These are phyloP conservation scores for Lojkania enalia DNA, from an alignment of 2,329 filamentous ascomycete species.

Conservation along the genomic window DNA sequence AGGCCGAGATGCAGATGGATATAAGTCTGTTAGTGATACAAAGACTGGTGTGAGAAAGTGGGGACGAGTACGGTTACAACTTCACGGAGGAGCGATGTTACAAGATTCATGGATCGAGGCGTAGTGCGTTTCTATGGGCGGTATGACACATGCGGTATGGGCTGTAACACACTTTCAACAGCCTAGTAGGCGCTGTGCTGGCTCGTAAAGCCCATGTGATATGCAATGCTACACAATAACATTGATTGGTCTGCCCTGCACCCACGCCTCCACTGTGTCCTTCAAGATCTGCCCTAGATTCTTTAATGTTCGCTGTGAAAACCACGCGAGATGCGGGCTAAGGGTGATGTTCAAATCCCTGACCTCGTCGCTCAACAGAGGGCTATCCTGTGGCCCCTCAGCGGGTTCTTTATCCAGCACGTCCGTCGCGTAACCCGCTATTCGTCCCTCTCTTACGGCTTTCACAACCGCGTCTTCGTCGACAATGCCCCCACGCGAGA, in stretches of 20 bases:
- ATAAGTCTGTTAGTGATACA: too few species aligned
- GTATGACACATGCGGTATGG: too few species aligned
- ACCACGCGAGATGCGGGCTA: slow-evolving; percentile 60
- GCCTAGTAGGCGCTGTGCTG: too few species aligned
- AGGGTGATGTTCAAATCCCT: slow-evolving; percentile 55
- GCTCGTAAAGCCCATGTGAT: too few species aligned
- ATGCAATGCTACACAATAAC: slow-evolving; percentile 41
- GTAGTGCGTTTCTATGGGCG: too few species aligned
- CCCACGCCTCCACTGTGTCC: slow-evolving; percentile 53
- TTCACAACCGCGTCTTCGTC: slow-evolving; percentile 54
- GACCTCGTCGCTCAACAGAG: slow-evolving; percentile 49
- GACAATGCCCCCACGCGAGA: slow-evolving; percentile 56
- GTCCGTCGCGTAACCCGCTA: slow-evolving; percentile 56
- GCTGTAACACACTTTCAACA: too few species aligned
- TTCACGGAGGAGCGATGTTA: too few species aligned
- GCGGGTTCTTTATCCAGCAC: slow-evolving; percentile 55
- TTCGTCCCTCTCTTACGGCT: slow-evolving; percentile 50
- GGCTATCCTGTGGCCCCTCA: slow-evolving; percentile 45
- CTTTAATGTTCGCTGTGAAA: slow-evolving; percentile 51
- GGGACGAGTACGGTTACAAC: too few species aligned
- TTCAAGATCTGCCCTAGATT: slow-evolving; percentile 52
- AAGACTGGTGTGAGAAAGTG: too few species aligned
- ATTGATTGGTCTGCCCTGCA: slow-evolving; percentile 45
- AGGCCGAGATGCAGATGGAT: too few species aligned
- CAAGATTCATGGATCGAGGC: too few species aligned